A percentile compares a stretch with the other conserved stretches of the same genome.
Conservation (phyloP, 2,329 filamentous ascomycete genomes). For the Ophiostoma australiae region DNA sequence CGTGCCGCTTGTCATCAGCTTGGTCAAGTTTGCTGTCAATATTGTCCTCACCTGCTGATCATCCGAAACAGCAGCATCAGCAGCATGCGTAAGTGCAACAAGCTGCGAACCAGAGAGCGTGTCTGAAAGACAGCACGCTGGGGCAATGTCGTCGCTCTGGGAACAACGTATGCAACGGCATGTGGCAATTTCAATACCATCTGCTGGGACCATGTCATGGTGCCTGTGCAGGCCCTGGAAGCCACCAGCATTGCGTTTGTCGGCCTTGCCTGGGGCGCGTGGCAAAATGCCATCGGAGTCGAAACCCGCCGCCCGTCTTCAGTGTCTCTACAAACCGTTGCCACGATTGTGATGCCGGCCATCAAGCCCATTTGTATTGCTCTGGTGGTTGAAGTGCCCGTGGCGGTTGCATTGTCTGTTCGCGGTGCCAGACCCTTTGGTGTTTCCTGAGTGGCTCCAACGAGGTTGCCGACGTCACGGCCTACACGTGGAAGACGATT, state of each 20-base stretch:
- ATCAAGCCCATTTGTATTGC: constrained; percentile 50
- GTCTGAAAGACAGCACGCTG: neutral
- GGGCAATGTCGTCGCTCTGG: constrained; percentile 57
- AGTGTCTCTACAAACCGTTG: neutral
- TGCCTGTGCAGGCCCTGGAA: constrained; percentile 63
- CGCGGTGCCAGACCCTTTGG: constrained; percentile 58
- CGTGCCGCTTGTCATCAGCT: constrained; percentile 62
- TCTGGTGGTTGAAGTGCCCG: constrained; percentile 54
- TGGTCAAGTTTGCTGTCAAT: constrained; percentile 59
- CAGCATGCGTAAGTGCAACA: too few species aligned
- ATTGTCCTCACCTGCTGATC: constrained; percentile 61
- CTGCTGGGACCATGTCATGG: constrained; percentile 69
- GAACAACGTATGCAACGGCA: constrained; percentile 61
- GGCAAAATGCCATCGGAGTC: constrained; percentile 35
- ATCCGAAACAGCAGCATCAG: constrained; percentile 40
- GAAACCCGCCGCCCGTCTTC: neutral
- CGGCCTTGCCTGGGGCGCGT: constrained; percentile 60
- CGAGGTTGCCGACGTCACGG: constrained; percentile 55
- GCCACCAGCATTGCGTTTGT: constrained; percentile 58
- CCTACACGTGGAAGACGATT: constrained; percentile 59
- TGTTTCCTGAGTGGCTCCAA: constrained; percentile 54
- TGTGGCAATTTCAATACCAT: constrained; percentile 73
- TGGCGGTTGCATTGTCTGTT: constrained; percentile 58
- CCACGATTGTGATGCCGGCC: constrained; percentile 47
- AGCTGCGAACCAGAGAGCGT: neutral